Evolutionary conservation across 208 protist genomes (phyloP).

Genomic region (Endotrypanum monterogeii): DNA sequence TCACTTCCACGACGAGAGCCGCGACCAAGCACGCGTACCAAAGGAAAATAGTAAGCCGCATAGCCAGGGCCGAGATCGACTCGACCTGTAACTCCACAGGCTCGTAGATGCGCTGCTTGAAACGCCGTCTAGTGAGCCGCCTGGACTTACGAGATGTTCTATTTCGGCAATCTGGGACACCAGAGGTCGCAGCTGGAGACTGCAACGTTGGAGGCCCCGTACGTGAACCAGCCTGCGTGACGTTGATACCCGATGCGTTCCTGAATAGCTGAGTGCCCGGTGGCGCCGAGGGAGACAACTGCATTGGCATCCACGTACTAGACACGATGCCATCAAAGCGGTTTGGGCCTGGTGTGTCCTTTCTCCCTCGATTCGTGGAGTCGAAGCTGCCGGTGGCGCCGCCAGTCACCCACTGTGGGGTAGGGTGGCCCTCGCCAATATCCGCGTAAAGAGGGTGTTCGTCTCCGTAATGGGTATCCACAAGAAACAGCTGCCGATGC

Average conservation of each 20-base stretch:
- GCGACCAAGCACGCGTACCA: conserved; percentile 65
- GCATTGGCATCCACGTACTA: background rate
- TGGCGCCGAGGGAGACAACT: conserved; percentile 5
- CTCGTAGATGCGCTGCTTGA: conserved; percentile 37
- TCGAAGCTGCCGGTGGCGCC: background rate
- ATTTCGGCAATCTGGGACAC: background rate
- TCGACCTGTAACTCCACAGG: conserved; percentile 85
- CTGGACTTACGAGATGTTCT: background rate
- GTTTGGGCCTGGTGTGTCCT: background rate
- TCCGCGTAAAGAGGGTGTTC: background rate
- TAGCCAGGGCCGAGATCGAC: conserved; percentile 49
- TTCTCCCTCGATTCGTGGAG: background rate
- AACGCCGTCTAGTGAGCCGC: background rate
- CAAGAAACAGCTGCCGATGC: conserved; percentile 48
- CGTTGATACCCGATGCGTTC: background rate
- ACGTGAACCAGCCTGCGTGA: background rate
- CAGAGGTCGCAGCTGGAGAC: background rate
- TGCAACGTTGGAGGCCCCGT: background rate
- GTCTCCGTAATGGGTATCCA: conserved; percentile 14
- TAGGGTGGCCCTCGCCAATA: background rate
- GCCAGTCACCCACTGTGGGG: background rate
- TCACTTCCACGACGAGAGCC: conserved; percentile 55
- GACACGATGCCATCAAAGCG: background rate
- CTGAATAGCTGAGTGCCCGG: background rate
- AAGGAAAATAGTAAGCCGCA: conserved; percentile 42